Evolutionary conservation across 164 flowering plant species (phyloP).

Genomic region (grape (Vitis vinifera)): DNA sequence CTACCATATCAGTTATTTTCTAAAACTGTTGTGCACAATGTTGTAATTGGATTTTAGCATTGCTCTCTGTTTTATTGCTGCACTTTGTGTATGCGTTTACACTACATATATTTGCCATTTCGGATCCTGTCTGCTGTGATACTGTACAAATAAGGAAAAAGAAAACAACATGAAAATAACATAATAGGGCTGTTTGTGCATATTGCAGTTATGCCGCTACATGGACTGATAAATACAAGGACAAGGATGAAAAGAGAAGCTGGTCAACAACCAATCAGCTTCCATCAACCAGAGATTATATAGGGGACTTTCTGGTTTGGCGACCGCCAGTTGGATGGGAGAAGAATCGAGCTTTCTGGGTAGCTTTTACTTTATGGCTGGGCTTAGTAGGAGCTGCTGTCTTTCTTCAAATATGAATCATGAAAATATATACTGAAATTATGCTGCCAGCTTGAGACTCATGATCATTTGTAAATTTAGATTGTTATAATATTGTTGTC

Average conservation of each 20-base stretch:
- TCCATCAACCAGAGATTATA: conserved; percentile 54
- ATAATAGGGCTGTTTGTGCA: neutral
- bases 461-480: neutral
- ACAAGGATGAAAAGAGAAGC: conserved; percentile 31
- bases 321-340: conserved; percentile 64
- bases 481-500: neutral
- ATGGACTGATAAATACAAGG: conserved; percentile 76
- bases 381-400: conserved; percentile 71
- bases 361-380: conserved; percentile 55
- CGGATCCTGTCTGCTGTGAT: neutral
- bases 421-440: neutral
- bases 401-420: conserved; percentile 45
- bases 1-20: too few relatives aligned
- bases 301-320: conserved; percentile 68
- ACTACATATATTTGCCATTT: neutral
- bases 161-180: too few relatives aligned
- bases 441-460: neutral
- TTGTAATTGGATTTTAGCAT: too few relatives aligned
- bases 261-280: conserved; percentile 55
- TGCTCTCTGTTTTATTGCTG: neutral
- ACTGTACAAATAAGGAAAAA: neutral
- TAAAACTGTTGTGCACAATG: too few relatives aligned
- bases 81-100: neutral
- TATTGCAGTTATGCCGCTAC: conserved; percentile 67
- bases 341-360: conserved; percentile 63